Percentiles rank a stretch among this genome's conserved stretches.
Conservation (phyloP, 805 yeast genomes). For the Yarrowia sp. region DNA sequence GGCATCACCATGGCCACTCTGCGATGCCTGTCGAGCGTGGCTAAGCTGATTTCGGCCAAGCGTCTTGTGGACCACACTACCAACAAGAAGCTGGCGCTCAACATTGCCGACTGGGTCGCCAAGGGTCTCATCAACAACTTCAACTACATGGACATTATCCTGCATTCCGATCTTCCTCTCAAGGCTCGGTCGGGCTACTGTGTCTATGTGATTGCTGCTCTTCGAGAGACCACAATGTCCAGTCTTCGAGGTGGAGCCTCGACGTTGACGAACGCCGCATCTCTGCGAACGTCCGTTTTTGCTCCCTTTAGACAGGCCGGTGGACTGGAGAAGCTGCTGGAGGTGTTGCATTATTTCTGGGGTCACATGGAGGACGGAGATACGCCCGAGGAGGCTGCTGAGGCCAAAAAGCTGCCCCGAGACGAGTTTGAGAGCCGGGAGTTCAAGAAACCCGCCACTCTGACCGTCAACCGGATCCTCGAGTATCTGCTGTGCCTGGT, state of each 20-base stretch:
- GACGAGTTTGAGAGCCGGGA: slow-evolving; percentile 33
- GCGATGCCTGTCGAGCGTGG: slow-evolving; percentile 16
- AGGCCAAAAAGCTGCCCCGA: slow-evolving; percentile 28
- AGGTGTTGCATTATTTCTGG: slow-evolving; percentile 45
- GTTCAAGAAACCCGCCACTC: slow-evolving; percentile 33
- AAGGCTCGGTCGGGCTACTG: slow-evolving; percentile 34
- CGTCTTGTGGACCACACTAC: slow-evolving; percentile 25
- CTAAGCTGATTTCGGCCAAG: slow-evolving; percentile 28
- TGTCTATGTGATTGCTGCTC: slow-evolving; percentile 29
- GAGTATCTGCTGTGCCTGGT: slow-evolving; percentile 44
- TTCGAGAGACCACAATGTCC: slow-evolving; percentile 30
- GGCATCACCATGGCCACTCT: slow-evolving; percentile 37
- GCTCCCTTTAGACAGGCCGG: slow-evolving; percentile 47
- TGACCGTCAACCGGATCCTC: slow-evolving; percentile 43
- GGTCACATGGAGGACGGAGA: slow-evolving; percentile 36
- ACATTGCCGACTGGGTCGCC: slow-evolving; percentile 36
- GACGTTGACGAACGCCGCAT: slow-evolving; percentile 9
- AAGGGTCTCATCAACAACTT: slow-evolving; percentile 34
- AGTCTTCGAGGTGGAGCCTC: slow-evolving; percentile 2
- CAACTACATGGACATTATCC: slow-evolving; percentile 19
- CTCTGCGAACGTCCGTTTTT: slow-evolving; percentile 42
- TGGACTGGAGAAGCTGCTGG: slow-evolving; percentile 45
- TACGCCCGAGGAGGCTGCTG: slow-evolving; percentile 26
- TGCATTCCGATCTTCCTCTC: slow-evolving; percentile 37
- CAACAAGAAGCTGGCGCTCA: slow-evolving; percentile 33